These are phyloP conservation scores for Fusarium euwallaceae DNA, from an alignment of 2,329 filamentous ascomycete genomes.

Conservation along the genomic window DNA sequence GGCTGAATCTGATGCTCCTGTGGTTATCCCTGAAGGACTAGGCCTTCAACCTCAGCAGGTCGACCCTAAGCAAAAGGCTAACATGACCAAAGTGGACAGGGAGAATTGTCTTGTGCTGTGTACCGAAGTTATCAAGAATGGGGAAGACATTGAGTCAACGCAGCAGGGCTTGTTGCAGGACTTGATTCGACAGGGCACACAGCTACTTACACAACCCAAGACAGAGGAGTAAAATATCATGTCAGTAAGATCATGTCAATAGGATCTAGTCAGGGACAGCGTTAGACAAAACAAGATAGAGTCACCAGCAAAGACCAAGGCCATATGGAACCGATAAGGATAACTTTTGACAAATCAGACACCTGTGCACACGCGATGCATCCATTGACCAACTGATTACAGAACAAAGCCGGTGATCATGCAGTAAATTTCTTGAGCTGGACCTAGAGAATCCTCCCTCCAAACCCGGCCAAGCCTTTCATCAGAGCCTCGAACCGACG, in stretches of 20 bases:
- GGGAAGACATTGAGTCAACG: constrained; percentile 55
- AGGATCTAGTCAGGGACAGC: neutral
- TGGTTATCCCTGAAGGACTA: constrained; percentile 50
- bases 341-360: constrained; percentile 37
- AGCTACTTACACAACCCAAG: constrained; percentile 54
- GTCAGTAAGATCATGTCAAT: neutral
- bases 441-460: constrained; percentile 57
- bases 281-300: constrained; percentile 1
- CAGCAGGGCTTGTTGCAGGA: constrained; percentile 59
- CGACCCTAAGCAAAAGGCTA: constrained; percentile 58
- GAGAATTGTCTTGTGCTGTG: constrained; percentile 73
- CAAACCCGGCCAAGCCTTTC: constrained; percentile 53
- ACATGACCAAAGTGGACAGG: constrained; percentile 66
- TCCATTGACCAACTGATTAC: constrained; percentile 50
- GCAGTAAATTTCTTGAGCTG: constrained; percentile 58
- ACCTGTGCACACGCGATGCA: constrained; percentile 43
- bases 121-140: constrained; percentile 64
- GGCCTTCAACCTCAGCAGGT: constrained; percentile 62
- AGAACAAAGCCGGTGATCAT: constrained; percentile 56
- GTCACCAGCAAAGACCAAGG: neutral
- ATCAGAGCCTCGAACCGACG: constrained; percentile 55
- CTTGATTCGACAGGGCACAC: constrained; percentile 64
- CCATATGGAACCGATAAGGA: constrained; percentile 24
- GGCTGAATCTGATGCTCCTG: constrained; percentile 13
- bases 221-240: constrained; percentile 9